Evolutionary conservation across 2,329 filamentous ascomycete species (phyloP), one percentile per base, ranked within the genome.

Genomic region (Cordyceps javanica): DNA sequence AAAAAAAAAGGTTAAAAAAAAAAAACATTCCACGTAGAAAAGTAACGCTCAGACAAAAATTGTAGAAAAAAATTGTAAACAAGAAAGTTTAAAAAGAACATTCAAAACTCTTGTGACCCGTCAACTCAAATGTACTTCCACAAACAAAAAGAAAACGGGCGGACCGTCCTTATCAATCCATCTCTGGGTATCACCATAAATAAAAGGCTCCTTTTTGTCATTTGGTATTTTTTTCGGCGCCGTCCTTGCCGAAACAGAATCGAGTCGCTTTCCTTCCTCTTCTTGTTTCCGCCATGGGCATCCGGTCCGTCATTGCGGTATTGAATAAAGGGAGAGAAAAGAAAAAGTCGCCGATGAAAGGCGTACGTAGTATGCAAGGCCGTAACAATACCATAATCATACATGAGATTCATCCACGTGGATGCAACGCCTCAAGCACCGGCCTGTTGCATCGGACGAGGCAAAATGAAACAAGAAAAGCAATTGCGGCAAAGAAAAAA

Each of bases 341-440:
- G 16, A 44, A 39, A 4, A 38, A 32, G 4, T 21, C 8, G 54
- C 7, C 34, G 34, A 56, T 23, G 32, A 48, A 39, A 48, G 38
- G 21, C 28, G 19, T 39, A 26, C 28, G 19, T 39, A 28, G 42
- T 46, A 55, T 54, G 42, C 38, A 32, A 52, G 55, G 57, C 57
- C 57, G 50, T 59, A 50, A 56, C 11, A 56, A 57, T 51, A 57
- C 55, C 46, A 28, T 57, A 57, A 57, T 57, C 36, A 57, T 57
- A 57, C 55, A 57, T 57, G 28, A 51, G 32, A 36, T 14, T 57
- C 55, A 45, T 57, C 23, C 55, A 25, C 16, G 32, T 46, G 42
- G 46, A 46, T 45, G 46, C 32, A 44, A 44, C n/a, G 23, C 21
- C 11, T 30, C 14, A 38, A 11, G 39, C 28, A 16, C 21, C 23